A percentile compares a stretch with the other conserved stretches of the same genome.
These are phyloP conservation scores for Candolleomyces aberdarensis DNA, from an alignment of 768 basidiomycete species.

Conservation along the genomic window DNA sequence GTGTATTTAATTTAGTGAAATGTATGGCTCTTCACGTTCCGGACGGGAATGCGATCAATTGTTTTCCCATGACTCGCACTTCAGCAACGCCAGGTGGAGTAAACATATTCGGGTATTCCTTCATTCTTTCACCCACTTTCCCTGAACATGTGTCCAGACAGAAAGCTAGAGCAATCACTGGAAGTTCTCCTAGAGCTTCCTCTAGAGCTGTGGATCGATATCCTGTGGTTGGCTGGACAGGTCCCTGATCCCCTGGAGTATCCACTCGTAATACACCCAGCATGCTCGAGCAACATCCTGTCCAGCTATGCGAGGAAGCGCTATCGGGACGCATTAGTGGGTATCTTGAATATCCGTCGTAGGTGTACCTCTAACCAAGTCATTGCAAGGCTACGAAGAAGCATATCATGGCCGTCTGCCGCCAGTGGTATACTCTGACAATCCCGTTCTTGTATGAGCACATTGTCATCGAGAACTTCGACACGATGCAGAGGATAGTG, in stretches of 20 bases:
- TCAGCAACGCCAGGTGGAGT: too few relatives aligned
- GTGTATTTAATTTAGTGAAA: too few relatives aligned
- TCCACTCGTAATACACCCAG: background rate
- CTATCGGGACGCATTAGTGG: background rate
- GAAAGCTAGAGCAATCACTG: too few relatives aligned
- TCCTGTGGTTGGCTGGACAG: background rate
- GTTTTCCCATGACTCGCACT: too few relatives aligned
- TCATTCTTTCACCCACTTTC: too few relatives aligned
- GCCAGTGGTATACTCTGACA: background rate
- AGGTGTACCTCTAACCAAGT: background rate
- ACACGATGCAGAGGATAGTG: background rate
- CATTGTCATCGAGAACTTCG: background rate
- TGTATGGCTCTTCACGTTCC: too few relatives aligned
- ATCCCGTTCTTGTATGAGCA: background rate
- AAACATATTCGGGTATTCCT: too few relatives aligned
- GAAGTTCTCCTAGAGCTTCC: background rate
- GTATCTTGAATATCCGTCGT: background rate
- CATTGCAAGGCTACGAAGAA: background rate
- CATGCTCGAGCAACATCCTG: background rate
- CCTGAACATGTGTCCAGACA: too few relatives aligned
- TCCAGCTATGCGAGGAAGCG: background rate
- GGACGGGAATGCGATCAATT: too few relatives aligned
- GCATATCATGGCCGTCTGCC: background rate
- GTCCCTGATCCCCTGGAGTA: background rate
- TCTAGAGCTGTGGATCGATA: slow-evolving; percentile 2